These are phyloP conservation scores for Solanum tarijense DNA, from an alignment of 257 asterid genomes.

Conservation along the genomic window DNA sequence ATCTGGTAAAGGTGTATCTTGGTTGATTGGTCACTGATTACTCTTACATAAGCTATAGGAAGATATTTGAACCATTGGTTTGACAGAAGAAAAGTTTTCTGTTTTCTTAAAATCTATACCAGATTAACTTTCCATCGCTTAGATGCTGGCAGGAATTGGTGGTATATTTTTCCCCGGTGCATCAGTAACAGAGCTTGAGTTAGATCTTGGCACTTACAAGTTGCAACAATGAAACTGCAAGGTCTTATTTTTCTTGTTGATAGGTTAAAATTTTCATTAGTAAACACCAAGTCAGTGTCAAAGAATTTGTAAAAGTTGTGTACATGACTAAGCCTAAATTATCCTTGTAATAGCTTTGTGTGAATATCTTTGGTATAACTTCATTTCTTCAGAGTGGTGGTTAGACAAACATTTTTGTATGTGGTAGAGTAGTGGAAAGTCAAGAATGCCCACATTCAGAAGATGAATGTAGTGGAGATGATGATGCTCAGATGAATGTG, in stretches of 20 bases:
- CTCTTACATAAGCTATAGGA: not conserved
- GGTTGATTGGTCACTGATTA: not conserved
- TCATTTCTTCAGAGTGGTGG: not conserved
- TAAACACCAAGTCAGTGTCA: not conserved
- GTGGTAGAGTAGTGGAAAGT: not conserved
- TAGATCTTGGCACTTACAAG: not conserved
- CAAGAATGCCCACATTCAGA: not conserved
- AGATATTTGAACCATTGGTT: not conserved
- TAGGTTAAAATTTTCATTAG: not conserved
- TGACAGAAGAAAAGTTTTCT: not conserved
- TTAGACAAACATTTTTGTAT: not conserved
- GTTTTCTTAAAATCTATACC: not conserved
- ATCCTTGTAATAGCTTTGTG: not conserved
- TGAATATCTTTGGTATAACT: not conserved
- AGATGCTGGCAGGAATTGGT: not conserved
- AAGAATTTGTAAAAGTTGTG: not conserved
- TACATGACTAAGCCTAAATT: not conserved
- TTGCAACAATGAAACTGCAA: not conserved
- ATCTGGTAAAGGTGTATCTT: not conserved
- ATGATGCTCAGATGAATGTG: not conserved
- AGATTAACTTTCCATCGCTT: not conserved
- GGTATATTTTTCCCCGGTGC: not conserved
- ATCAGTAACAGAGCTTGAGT: not conserved
- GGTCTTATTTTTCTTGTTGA: not conserved
- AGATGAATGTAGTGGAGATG: not conserved